Percentiles rank a stretch among this genome's conserved stretches.
Conservation (phyloP, 495 filamentous ascomycete species). For the Entonaema liquescens region DNA sequence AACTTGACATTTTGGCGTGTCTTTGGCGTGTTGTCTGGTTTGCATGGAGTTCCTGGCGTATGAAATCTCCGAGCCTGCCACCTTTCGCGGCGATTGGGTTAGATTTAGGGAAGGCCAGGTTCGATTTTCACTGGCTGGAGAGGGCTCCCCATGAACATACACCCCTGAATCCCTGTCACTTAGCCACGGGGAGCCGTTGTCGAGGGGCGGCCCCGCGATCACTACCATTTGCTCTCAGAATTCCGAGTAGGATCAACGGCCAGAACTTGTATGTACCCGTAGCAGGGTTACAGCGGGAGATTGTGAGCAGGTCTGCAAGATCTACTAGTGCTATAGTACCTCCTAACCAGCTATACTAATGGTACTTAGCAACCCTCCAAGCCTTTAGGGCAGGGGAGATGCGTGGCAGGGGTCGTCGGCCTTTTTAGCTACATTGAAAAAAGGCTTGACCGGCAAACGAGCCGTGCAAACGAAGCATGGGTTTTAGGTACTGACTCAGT, state of each 20-base stretch:
- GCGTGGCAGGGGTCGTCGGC: constrained; percentile 38
- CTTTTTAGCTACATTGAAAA: constrained; percentile 34
- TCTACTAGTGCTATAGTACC: constrained; percentile 34
- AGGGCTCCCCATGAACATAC: constrained; percentile 32
- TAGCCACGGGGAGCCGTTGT: constrained; percentile 23
- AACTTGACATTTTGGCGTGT: constrained; percentile 25
- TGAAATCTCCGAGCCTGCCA: constrained; percentile 40
- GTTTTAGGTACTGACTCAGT: constrained; percentile 14
- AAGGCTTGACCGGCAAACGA: constrained; percentile 39
- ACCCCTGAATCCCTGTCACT: constrained; percentile 26
- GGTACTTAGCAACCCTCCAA: constrained; percentile 13
- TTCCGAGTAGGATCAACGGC: constrained; percentile 34
- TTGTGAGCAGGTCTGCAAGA: constrained; percentile 33
- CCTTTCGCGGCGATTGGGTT: constrained; percentile 32
- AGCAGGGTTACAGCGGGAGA: constrained; percentile 36
- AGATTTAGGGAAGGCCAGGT: constrained; percentile 35
- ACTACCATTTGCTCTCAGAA: constrained; percentile 31
- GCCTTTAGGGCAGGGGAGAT: constrained; percentile 32
- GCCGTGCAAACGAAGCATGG: constrained; percentile 38
- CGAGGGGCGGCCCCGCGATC: constrained; percentile 39
- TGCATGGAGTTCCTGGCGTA: constrained; percentile 33
- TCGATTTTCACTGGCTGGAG: constrained; percentile 36
- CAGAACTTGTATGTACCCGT: constrained; percentile 38
- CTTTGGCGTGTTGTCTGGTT: constrained; percentile 28
- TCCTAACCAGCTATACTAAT: constrained; percentile 17